Percentiles rank a stretch among this genome's conserved stretches.
Evolutionary conservation across 2,329 filamentous ascomycete genomes (phyloP).

Genomic region (Aspergillus arachidicola): DNA sequence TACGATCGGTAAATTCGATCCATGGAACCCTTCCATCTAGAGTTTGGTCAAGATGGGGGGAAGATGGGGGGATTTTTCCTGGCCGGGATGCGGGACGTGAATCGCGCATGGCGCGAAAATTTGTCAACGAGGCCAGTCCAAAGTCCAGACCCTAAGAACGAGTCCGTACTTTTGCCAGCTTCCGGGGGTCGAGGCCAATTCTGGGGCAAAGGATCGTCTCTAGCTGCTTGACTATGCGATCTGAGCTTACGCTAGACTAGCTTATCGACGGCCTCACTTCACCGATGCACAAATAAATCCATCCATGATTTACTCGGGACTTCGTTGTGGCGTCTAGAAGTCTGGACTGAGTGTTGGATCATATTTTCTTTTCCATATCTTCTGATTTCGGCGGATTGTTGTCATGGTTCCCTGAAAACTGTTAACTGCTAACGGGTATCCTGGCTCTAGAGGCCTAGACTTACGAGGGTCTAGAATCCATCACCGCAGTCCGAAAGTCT

Average conservation of each 20-base stretch:
- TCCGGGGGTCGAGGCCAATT: background rate
- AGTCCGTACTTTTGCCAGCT: conserved; percentile 13
- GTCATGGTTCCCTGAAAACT: background rate
- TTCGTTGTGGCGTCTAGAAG: background rate
- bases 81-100: background rate
- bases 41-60: background rate
- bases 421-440: background rate
- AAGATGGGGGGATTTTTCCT: background rate
- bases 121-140: background rate
- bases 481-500: background rate
- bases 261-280: conserved; percentile 15
- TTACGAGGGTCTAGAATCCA: background rate
- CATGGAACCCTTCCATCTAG: background rate
- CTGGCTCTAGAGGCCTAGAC: background rate
- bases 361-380: background rate
- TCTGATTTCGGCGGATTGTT: background rate
- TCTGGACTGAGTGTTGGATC: background rate
- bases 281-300: conserved; percentile 7
- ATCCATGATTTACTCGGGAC: background rate
- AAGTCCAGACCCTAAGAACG: background rate
- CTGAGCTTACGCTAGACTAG: conserved; percentile 17
- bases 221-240: conserved; percentile 5
- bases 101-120: background rate
- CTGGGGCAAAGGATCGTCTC: conserved; percentile 12
- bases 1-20: conserved; percentile 1